Evolutionary conservation across 2,329 filamentous ascomycete genomes (phyloP), one percentile per base, ranked within the genome.

Genomic region (Samsoniella hepiali): DNA sequence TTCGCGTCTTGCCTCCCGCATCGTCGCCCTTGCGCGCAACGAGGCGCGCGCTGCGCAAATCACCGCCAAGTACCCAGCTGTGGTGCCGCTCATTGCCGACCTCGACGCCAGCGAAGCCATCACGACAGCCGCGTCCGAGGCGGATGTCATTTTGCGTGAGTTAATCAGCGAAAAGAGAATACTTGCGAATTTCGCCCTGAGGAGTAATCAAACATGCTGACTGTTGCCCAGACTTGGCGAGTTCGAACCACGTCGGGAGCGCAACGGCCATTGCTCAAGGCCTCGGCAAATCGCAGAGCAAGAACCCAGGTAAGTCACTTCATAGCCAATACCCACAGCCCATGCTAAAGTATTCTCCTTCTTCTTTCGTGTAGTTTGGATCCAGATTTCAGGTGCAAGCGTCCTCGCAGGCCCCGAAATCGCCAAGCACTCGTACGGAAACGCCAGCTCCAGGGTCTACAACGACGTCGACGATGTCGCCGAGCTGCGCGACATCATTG

Each of bases 391-490:
- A 1, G 60, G 60, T 15, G 60, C 60, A 31, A 62, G 60, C 42
- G 22, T 62, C 9, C 50, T 62, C 32, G 36, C 60, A 2, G 51
- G 60, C 1, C 60, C 51, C 4, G 60, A 62, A 22, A 31, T 62
- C 11, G 60, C 60, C 40, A 57, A 42, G 11, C 36, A 57, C 42
- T 62, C 51, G 17, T 62, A 56, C 22, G 60, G 60, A 47, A 75
- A 75, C 45, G 71, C 77, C 66, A 70, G 64, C 63, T 87, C 84
- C 73, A 74, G 85, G 67, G 86, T 88, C 68, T 78, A 83, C 68
- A 77, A 81, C 27, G 81, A 81, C 59, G 78, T 88, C 36, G 72
- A 74, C 9, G 80, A 82, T 58, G 76, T 87, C 47, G 77, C 81
- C 2, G 77, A 71, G 9, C 68, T 88, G 2, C 85, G 85, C 60